These are phyloP conservation scores for Pugionium dolabratum DNA, from an alignment of 345 rosid genomes.

Conservation along the genomic window DNA sequence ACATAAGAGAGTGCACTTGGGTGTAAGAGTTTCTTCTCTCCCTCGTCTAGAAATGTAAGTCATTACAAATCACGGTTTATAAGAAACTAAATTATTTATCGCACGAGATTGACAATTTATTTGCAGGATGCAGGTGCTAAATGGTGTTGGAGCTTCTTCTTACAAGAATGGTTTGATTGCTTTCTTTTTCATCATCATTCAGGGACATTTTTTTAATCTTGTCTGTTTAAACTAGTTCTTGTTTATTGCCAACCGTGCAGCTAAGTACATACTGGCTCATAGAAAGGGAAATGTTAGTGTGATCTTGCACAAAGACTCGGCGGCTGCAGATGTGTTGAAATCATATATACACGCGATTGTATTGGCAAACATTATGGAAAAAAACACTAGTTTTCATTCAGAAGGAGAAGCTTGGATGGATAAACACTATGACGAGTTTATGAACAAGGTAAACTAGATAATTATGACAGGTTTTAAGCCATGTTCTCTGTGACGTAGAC, in stretches of 20 bases:
- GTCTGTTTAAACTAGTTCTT: neutral
- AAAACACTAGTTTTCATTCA: constrained; percentile 30
- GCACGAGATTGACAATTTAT: constrained; percentile 5
- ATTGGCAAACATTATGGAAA: constrained; percentile 44
- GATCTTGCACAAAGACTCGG: constrained; percentile 65
- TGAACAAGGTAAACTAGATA: constrained; percentile 57
- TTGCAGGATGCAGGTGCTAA: constrained; percentile 37
- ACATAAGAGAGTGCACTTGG: constrained; percentile 54
- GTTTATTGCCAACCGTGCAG: constrained; percentile 38
- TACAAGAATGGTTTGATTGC: constrained; percentile 30
- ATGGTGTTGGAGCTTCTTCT: constrained; percentile 37
- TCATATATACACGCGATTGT: constrained; percentile 76
- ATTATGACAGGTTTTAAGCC: neutral
- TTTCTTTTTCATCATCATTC: constrained; percentile 15
- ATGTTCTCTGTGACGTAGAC: neutral
- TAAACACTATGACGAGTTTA: constrained; percentile 56
- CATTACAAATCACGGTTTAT: neutral
- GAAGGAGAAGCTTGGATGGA: constrained; percentile 84
- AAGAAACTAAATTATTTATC: neutral
- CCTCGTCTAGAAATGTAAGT: constrained; percentile 65
- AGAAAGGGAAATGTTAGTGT: constrained; percentile 50
- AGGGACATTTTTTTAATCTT: neutral
- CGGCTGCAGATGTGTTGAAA: constrained; percentile 63
- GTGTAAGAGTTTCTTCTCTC: constrained; percentile 73
- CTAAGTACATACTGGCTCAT: constrained; percentile 63